These are phyloP conservation scores for Corymbia maculata DNA, from an alignment of 345 rosid species.

Conservation along the genomic window DNA sequence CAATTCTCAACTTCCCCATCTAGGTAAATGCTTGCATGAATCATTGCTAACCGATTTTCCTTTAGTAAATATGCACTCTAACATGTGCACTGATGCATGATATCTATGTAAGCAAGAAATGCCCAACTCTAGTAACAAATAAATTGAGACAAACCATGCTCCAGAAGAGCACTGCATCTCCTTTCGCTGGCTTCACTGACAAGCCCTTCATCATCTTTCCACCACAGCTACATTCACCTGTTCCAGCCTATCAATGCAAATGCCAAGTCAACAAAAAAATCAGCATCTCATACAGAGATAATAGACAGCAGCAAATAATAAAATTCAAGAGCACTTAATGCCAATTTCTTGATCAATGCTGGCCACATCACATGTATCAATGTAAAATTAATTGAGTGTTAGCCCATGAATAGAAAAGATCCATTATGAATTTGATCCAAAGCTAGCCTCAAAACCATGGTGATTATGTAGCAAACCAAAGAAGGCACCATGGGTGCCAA, in stretches of 20 bases:
- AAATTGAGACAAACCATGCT: conserved; percentile 75
- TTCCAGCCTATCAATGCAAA: conserved; percentile 55
- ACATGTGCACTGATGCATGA: neutral
- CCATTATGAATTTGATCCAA: neutral
- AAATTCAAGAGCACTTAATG: neutral
- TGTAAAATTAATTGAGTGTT: neutral
- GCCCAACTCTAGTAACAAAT: neutral
- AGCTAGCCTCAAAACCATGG: neutral
- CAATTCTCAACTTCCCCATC: neutral
- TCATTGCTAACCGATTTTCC: neutral
- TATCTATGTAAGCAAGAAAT: neutral
- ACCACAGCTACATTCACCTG: conserved; percentile 78
- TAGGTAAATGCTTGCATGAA: neutral
- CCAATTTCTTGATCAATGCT: neutral
- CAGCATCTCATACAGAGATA: neutral
- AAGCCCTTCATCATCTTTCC: conserved; percentile 66
- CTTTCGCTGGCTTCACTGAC: conserved; percentile 84
- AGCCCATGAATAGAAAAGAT: neutral
- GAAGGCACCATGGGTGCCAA: neutral
- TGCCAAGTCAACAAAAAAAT: neutral
- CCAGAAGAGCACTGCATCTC: conserved; percentile 95
- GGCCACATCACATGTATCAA: neutral
- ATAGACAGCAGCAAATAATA: neutral
- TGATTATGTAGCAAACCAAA: neutral
- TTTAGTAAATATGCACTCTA: neutral